phyloP scores from a whole-genome alignment of 768 basidiomycete genomes.

The Pulveroboletus sp. region DNA sequence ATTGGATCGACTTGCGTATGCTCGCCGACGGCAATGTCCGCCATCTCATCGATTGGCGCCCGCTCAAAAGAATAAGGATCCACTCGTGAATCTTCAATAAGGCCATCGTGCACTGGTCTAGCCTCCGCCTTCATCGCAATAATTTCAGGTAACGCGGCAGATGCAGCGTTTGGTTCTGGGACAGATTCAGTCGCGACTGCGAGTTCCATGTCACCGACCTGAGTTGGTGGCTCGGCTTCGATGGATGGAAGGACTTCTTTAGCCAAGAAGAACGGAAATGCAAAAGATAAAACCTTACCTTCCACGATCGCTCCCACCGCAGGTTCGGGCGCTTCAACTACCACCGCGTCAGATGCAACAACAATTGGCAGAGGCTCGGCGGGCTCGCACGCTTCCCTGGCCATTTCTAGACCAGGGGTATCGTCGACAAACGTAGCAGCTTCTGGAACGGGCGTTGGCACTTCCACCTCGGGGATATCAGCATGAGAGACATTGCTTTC shows the following conservation, averaged over 20 bases:
- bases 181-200: background rate
- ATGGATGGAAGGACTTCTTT: background rate
- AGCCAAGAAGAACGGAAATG: background rate
- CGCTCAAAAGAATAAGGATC: background rate
- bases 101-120: background rate
- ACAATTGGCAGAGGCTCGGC: background rate
- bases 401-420: background rate
- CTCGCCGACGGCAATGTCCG: constrained; percentile 1
- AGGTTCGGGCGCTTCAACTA: background rate
- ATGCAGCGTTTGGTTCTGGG: constrained; percentile 3
- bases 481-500: background rate
- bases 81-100: background rate
- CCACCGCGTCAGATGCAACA: background rate
- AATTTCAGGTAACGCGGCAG: constrained; percentile 1
- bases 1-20: background rate
- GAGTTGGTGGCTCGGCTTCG: constrained; percentile 7
- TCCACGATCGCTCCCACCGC: background rate
- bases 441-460: background rate
- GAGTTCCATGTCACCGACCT: background rate
- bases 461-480: background rate
- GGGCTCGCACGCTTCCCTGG: background rate
- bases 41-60: background rate
- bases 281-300: background rate
- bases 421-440: constrained; percentile 4
- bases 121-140: background rate